phyloP scores from a whole-genome alignment of 257 asterid genomes.

The Ophiorrhiza pumila region DNA sequence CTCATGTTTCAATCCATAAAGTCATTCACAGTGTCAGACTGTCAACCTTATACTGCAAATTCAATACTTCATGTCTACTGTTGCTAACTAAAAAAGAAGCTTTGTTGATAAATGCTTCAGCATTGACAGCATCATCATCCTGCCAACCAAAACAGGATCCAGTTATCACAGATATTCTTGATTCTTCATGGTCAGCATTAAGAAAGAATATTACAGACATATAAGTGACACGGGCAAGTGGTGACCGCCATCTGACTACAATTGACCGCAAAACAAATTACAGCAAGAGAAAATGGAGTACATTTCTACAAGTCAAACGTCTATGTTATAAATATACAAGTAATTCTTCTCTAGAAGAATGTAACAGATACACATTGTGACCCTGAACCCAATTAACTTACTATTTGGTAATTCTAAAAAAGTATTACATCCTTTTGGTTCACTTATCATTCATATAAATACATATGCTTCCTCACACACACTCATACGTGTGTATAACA shows the following conservation, averaged over 20 bases:
- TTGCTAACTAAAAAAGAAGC: constrained; percentile 94
- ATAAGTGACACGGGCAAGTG: neutral
- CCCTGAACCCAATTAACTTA: neutral
- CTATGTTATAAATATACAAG: neutral
- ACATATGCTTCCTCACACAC: neutral
- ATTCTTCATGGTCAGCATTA: neutral
- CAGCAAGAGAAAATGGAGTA: neutral
- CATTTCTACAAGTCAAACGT: neutral
- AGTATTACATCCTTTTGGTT: neutral
- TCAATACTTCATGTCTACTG: constrained; percentile 86
- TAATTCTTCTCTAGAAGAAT: neutral
- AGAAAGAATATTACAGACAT: neutral
- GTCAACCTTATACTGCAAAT: constrained; percentile 85
- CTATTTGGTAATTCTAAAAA: neutral
- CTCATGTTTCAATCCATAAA: constrained; percentile 1
- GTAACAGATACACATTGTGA: neutral
- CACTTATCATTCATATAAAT: neutral
- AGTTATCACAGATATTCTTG: neutral
- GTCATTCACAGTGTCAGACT: constrained; percentile 5
- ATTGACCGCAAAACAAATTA: too few species aligned
- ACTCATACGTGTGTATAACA: neutral
- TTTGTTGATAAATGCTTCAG: constrained; percentile 94
- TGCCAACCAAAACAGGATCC: constrained; percentile 29
- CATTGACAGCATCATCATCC: constrained; percentile 99
- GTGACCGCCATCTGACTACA: neutral